Evolutionary conservation across 352 stramenopile species (phyloP).

Genomic region (Pythium apleroticum): DNA sequence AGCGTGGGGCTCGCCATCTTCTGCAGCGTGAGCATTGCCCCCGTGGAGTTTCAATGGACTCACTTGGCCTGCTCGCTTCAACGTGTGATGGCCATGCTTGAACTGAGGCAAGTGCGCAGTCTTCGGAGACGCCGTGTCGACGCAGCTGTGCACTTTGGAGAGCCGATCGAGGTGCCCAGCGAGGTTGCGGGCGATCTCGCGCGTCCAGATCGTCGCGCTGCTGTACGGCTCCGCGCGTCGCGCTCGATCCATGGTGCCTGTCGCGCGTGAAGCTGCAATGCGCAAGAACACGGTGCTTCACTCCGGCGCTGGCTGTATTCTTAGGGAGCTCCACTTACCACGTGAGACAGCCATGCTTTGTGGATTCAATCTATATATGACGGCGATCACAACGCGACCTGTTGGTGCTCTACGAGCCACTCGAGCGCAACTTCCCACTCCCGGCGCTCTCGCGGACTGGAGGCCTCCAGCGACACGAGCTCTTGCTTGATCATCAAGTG

Average conservation of each 20-base stretch:
- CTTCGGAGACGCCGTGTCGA: constrained; percentile 71
- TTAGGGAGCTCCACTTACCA: constrained; percentile 5
- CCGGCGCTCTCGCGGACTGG: constrained; percentile 29
- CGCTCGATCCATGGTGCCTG: constrained; percentile 55
- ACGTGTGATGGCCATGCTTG: constrained; percentile 29
- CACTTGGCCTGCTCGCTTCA: constrained; percentile 43
- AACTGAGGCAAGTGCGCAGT: constrained; percentile 48
- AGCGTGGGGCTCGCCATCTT: constrained; percentile 6
- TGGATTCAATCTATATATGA: constrained; percentile 8
- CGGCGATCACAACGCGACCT: constrained; percentile 1
- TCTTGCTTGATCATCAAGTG: constrained; percentile 44
- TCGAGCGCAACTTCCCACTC: constrained; percentile 44
- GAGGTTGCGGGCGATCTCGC: constrained; percentile 69
- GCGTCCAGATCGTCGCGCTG: constrained; percentile 75
- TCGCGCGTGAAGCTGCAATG: background rate
- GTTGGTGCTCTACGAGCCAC: constrained; percentile 31
- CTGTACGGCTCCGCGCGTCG: constrained; percentile 75
- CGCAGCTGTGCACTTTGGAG: constrained; percentile 67
- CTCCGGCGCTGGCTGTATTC: constrained; percentile 8
- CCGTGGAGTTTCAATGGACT: constrained; percentile 47
- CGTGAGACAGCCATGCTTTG: background rate
- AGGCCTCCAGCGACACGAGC: constrained; percentile 37
- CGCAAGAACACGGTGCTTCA: background rate
- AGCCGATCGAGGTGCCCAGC: constrained; percentile 66
- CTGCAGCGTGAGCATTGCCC: constrained; percentile 5